Base-by-base conservation (phyloP, 805 yeast species). In the Blastobotrys attinorum region DNA sequence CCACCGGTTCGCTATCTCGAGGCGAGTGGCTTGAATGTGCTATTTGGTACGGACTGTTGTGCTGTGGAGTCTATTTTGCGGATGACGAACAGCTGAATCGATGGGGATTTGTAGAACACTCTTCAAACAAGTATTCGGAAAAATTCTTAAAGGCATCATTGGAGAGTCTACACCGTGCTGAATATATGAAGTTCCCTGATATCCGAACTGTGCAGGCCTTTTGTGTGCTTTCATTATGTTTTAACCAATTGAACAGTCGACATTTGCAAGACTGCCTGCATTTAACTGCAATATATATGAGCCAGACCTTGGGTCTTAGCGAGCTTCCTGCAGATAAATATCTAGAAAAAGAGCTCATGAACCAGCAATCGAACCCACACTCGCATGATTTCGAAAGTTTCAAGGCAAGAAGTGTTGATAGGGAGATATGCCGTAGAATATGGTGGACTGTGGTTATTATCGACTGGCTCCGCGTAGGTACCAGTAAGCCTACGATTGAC, bases 371-470 rank as follows among this genome's bases (percentile, higher is more conserved):
- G n/a, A 36, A 39, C 11, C n/a, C 34, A 29, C 22, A 25, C 20
- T 22, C 22, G 13, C 42, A 31, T 6, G 22, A 4, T 22, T 25
- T 27, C 8, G 16, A 4, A 4, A 17, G 18, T 17, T 22, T 25
- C 20, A 13, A 27, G 6, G 42, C 31, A 15, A 39, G 18, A 20
- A 39, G 15, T 39, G 32, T 25, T 15, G 42, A 39, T 17, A 25
- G 42, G 17, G 42, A 39, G 22, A 21, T 39, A 5, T 31, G 42
- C 3, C 35, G 42, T 5, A 25, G 34, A 6, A 23, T 23, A 13
- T 25, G 42, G 42, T 23, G 42, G 34, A 27, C 42, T 25, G 31
- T 39, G 20, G 36, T 39, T 3, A 15, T 16, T n/a, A n/a, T n/a
- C n/a, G n/a, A 27, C 16, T 39, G 21, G 35, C 16, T 22, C 32